Evolutionary conservation across 257 asterid species (phyloP).

Genomic region (Nicotiana obtusifolia): DNA sequence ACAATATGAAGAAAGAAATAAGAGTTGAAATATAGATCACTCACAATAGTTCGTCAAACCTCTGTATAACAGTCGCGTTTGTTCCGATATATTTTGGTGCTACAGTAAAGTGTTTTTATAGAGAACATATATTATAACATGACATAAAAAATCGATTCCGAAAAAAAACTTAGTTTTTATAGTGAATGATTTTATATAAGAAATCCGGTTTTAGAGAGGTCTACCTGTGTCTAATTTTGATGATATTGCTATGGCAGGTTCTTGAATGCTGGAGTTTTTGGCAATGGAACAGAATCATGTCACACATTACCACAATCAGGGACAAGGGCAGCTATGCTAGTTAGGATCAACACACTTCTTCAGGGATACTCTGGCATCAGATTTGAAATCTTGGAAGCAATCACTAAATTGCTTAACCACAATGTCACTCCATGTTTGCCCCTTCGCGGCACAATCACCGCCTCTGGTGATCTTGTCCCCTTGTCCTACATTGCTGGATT

Average conservation of each 20-base stretch:
- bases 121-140: too few relatives aligned
- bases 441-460: constrained; percentile 46
- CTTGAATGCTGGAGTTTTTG: constrained; percentile 49
- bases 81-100: too few relatives aligned
- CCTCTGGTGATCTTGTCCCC: constrained; percentile 52
- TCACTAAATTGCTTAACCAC: constrained; percentile 40
- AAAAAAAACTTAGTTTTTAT: too few relatives aligned
- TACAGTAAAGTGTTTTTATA: too few relatives aligned
- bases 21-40: too few relatives aligned
- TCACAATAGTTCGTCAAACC: too few relatives aligned
- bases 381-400: constrained; percentile 49
- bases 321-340: constrained; percentile 56
- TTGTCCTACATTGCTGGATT: constrained; percentile 49
- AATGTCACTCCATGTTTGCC: constrained; percentile 48
- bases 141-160: too few relatives aligned
- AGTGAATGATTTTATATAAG: too few relatives aligned
- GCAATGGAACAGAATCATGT: constrained; percentile 35
- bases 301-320: constrained; percentile 44
- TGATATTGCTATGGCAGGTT: constrained; percentile 20
- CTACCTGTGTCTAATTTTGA: neutral
- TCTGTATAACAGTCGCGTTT: too few relatives aligned
- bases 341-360: constrained; percentile 48
- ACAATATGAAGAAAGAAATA: too few relatives aligned
- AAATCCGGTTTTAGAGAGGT: too few relatives aligned
- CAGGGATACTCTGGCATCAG: constrained; percentile 54